Evolutionary conservation across 805 yeast genomes (phyloP).

Genomic region (Priceomyces castillae): DNA sequence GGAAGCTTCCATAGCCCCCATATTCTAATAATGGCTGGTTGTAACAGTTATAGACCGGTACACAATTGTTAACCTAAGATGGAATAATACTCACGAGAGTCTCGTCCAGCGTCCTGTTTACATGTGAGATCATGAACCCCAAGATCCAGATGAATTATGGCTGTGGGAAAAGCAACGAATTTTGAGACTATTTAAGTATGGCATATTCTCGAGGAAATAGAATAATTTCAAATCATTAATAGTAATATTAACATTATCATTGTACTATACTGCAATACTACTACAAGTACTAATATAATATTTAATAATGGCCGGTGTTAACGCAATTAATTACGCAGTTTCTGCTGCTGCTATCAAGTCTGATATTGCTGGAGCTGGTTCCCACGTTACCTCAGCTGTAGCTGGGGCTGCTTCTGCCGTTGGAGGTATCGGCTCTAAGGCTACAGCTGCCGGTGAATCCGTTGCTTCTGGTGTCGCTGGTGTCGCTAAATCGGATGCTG

Average conservation of each 20-base stretch:
- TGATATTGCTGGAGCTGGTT: neutral
- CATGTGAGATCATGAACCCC: conserved; percentile 6
- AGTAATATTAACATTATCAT: neutral
- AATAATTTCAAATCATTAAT: neutral
- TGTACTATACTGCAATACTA: neutral
- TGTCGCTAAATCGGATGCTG: conserved; percentile 5
- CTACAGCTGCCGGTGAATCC: neutral
- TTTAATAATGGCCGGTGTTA: conserved; percentile 5
- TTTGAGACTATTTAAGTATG: conserved; percentile 1
- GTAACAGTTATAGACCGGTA: neutral
- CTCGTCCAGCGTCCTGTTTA: conserved; percentile 1
- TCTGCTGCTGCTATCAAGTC: conserved; percentile 9
- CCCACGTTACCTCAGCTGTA: conserved; percentile 6
- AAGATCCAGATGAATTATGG: neutral
- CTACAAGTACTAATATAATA: neutral
- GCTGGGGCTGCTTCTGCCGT: conserved; percentile 4
- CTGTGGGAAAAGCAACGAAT: conserved; percentile 1
- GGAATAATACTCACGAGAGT: neutral
- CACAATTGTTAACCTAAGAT: neutral
- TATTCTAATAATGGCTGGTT: conserved; percentile 1
- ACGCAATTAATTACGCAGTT: conserved; percentile 7
- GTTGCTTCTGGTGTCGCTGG: conserved; percentile 3
- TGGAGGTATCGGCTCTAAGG: conserved; percentile 1
- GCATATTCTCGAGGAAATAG: neutral
- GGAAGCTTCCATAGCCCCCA: conserved; percentile 2